Base-by-base conservation (phyloP, 139 green algal species). In the Desmodesmus armatus region DNA sequence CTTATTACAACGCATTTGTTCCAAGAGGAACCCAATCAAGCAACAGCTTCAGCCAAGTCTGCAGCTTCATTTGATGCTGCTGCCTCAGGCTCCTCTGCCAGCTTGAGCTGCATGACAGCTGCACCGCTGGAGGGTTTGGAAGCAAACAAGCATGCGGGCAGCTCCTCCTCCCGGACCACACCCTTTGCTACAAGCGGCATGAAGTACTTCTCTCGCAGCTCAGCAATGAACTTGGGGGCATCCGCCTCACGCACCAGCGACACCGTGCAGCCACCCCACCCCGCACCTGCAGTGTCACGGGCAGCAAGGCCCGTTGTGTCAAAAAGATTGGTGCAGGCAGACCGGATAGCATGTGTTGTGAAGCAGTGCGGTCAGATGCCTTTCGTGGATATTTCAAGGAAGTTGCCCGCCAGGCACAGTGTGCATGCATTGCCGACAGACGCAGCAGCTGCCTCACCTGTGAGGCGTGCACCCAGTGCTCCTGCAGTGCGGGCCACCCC, bases 201-300 rank as follows among this genome's bases (percentile, higher is more conserved):
- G 60, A 85, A 94, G 87, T 91, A 93, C n/a, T 84, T 66, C 37
- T 87, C 66, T 75, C 76, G 80, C 5, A 94, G n/a, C 1, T 65
- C 73, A 33, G 58, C 65, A 37, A 96, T 94, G 86, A 98, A 98
- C 17, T 29, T 43, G 1, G 76, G 81, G 62, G 89, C 94, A 19
- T 94, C 31, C 3, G n/a, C 83, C 60, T 95, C 83, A 0, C 71
- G 69, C 47, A 98, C 86, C 39, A 99, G 91, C 23, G 93, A 95
- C 49, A 99, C 97, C 13, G 91, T 94, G 87, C 97, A 99, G 53
- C 97, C 97, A 66, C 97, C 97, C 97, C 97, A 99, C 19, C 97
- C 97, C 3, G 97, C 97, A 33, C 95, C 94, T 82, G 85, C 15
- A 75, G 13, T 31, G n/a, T n/a, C n/a, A n/a, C n/a, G n/a, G n/a